phyloP scores from a whole-genome alignment of 257 asterid genomes.

The Penstemon newberryi region DNA sequence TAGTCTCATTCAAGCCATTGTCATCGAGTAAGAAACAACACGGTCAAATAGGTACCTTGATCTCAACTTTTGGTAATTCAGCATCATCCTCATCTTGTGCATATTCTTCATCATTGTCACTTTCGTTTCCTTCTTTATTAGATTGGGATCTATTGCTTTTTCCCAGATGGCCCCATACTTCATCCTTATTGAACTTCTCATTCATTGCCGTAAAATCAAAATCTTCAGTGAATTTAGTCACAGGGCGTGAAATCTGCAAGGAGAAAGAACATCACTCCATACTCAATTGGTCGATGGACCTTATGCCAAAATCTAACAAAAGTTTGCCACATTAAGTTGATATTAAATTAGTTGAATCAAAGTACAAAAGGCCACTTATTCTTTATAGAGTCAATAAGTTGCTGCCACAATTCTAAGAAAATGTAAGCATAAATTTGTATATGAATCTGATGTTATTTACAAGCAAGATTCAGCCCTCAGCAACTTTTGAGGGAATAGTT shows the following conservation, averaged over 20 bases:
- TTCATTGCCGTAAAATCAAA: constrained; percentile 96
- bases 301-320: not conserved
- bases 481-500: not conserved
- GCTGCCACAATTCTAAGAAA: not conserved
- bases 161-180: constrained; percentile 99
- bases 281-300: constrained; percentile 11
- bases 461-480: not conserved
- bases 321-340: constrained; percentile 7
- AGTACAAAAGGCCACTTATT: not conserved
- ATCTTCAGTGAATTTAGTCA: constrained; percentile 79
- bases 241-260: constrained; percentile 63
- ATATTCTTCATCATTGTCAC: constrained; percentile 59
- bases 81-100: constrained; percentile 50
- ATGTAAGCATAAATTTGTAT: not conserved
- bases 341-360: not conserved
- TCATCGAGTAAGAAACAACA: not conserved
- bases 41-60: constrained; percentile 45
- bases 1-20: not conserved
- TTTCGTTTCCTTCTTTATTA: constrained; percentile 56
- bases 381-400: not conserved
- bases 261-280: constrained; percentile 22
- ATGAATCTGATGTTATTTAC: not conserved
- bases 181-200: constrained; percentile 94
- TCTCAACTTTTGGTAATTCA: constrained; percentile 60
- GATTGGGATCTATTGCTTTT: constrained; percentile 52